Evolutionary conservation across 495 filamentous ascomycete genomes (phyloP), one percentile per base, ranked within the genome.

Genomic region (Stereocaulon alpinum): DNA sequence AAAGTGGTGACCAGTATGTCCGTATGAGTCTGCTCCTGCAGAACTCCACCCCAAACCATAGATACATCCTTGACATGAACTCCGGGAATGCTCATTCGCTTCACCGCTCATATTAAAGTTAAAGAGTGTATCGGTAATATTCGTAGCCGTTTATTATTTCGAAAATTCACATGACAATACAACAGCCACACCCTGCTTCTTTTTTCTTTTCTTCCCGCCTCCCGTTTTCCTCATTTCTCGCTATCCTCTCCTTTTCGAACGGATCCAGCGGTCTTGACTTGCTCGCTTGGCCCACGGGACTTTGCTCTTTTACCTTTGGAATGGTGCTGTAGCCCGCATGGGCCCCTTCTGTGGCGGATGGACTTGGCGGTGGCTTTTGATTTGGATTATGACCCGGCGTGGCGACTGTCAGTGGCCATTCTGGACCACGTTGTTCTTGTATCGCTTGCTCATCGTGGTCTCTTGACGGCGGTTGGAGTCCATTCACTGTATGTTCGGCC

Each of bases 261-360:
- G 62, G 62, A 42, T 64, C 62, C 18, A 56, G 6, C 10, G 53
- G 29, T 24, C 45, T 32, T 32, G 55, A 40, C 4, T 58, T 69
- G 65, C 43, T 68, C 66, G 29, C 63, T 65, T 56, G 74, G 58
- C 32, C 63, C 68, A 49, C 72, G 49, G 24, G 71, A 70, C 20
- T 74, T 72, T 20, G 73, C 69, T n/a, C 71, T 70, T 74, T 73
- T 64, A 72, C 71, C 72, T 69, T 80, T 41, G 79, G 83, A 67
- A 86, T 74, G 61, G 76, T 67, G 66, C 79, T 72, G 69, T 85
- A 80, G 32, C 58, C 58, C 17, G 44, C 58, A 43, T 61, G 60
- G 41, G 32, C 45, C 17, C 34, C 50, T 17, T 58, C 52, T 9
- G 27, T 58, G 11, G 48, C 66, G 73, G 61, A 47, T 57, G 68